Evolutionary conservation across 768 basidiomycete species (phyloP).

Genomic region (Pleurotus cornucopiae): DNA sequence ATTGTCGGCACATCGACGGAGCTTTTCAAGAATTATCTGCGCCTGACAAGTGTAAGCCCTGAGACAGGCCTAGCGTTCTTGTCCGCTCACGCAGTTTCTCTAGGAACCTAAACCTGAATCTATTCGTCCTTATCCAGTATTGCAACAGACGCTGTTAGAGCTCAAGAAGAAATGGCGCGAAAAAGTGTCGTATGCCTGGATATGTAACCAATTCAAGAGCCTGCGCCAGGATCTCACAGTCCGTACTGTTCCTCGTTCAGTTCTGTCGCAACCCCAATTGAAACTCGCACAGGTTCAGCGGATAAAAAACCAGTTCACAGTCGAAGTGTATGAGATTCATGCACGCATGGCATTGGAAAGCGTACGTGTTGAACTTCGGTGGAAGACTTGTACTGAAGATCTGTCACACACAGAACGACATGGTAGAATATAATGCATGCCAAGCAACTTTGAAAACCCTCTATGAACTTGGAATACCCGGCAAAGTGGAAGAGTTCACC

Average conservation of each 20-base stretch:
- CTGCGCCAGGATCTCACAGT: conserved; percentile 96
- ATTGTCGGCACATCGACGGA: conserved; percentile 90
- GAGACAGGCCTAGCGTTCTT: no score
- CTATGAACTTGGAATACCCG: conserved; percentile 91
- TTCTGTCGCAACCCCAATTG: conserved; percentile 9
- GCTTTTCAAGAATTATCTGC: conserved; percentile 93
- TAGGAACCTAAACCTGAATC: conserved; percentile 94
- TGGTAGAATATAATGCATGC: conserved; percentile 99
- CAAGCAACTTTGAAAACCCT: conserved; percentile 85
- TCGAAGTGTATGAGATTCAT: conserved; percentile 96
- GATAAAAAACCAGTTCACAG: conserved; percentile 97
- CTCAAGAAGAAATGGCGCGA: conserved; percentile 88
- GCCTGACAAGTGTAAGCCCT: conserved; percentile 76
- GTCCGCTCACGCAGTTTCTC: not conserved
- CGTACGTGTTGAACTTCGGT: conserved; percentile 33
- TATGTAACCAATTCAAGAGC: conserved; percentile 98
- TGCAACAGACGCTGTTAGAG: conserved; percentile 80
- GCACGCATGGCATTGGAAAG: conserved; percentile 94
- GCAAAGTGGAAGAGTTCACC: conserved; percentile 92
- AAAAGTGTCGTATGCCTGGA: conserved; percentile 76
- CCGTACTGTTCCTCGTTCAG: conserved; percentile 31
- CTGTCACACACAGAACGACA: conserved; percentile 63
- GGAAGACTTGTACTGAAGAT: conserved; percentile 10
- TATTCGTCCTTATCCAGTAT: conserved; percentile 83
- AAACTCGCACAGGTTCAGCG: conserved; percentile 76